phyloP scores from a whole-genome alignment of 2,329 filamentous ascomycete genomes.

The Alternaria consortialis region DNA sequence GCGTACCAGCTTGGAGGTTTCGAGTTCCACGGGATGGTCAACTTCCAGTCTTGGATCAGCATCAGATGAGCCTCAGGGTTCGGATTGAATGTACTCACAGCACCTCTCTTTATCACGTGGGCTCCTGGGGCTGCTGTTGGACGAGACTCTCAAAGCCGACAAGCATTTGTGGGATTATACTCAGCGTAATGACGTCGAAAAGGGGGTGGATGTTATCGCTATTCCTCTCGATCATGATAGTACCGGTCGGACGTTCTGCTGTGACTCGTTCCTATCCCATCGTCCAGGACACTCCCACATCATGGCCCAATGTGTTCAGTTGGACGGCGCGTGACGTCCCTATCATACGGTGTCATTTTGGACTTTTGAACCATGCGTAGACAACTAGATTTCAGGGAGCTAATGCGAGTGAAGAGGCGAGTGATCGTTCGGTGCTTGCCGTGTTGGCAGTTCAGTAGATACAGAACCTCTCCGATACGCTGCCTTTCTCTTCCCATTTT shows the following conservation, averaged over 20 bases:
- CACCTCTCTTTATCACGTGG: background rate
- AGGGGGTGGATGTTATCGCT: too few relatives aligned
- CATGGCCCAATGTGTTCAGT: background rate
- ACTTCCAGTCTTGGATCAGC: background rate
- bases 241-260: background rate
- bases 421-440: too few relatives aligned
- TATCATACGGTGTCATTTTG: background rate
- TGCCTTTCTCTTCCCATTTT: constrained; percentile 2
- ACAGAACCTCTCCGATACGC: background rate
- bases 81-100: background rate
- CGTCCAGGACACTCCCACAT: background rate
- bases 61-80: background rate
- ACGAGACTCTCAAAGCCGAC: background rate
- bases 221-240: background rate
- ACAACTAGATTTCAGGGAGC: background rate
- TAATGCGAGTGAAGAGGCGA: background rate
- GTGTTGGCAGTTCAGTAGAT: background rate
- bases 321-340: fast-evolving
- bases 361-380: background rate
- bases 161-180: background rate
- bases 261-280: background rate
- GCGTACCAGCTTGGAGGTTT: background rate
- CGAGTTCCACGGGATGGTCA: background rate
- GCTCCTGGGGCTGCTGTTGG: background rate
- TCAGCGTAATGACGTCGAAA: too few relatives aligned